Percentiles rank a stretch among this genome's conserved stretches.
Evolutionary conservation across 306 rosid genomes (phyloP).

Genomic region (Adenanthera pavonina): DNA sequence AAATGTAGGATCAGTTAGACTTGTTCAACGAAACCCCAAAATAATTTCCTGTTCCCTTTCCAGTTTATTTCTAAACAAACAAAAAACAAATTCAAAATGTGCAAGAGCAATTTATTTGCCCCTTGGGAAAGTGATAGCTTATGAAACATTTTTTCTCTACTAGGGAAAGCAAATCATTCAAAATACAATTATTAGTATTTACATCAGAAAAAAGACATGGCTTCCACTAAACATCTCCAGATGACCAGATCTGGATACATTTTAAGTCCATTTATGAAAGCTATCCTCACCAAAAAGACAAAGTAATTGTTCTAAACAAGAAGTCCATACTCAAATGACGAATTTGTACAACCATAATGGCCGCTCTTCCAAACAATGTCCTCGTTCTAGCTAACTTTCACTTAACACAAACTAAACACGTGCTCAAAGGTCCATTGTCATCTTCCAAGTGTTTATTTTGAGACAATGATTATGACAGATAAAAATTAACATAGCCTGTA

Average conservation of each 20-base stretch:
- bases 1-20: constrained; percentile 33
- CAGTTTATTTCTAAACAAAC: background rate
- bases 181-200: background rate
- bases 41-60: background rate
- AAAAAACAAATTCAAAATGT: background rate
- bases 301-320: background rate
- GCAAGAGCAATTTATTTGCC: background rate
- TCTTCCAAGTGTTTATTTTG: background rate
- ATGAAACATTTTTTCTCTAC: background rate
- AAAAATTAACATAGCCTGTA: background rate
- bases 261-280: background rate
- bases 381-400: background rate
- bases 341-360: background rate
- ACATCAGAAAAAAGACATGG: background rate
- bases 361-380: background rate
- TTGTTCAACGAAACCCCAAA: background rate
- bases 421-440: background rate
- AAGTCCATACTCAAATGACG: background rate
- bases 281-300: constrained; percentile 1
- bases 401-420: background rate
- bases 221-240: background rate
- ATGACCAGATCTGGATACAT: background rate
- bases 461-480: background rate
- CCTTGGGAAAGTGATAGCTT: background rate
- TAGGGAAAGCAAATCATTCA: background rate